Base-by-base conservation (phyloP, 495 filamentous ascomycete species). In the Xylaria scruposa region DNA sequence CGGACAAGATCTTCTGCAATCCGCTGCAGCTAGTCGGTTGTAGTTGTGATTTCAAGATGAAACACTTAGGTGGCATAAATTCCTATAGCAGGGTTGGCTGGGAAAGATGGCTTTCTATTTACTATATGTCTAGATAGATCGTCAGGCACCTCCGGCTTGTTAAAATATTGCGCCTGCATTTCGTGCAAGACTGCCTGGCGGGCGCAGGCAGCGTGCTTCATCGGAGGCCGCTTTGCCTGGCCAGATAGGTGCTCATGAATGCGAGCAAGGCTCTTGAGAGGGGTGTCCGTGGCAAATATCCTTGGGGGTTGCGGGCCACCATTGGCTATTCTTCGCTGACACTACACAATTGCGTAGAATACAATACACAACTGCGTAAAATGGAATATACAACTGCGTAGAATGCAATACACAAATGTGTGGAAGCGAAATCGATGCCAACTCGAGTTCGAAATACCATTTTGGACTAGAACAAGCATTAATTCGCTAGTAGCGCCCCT, bases 381-480 rank as follows among this genome's bases (percentile, higher is more conserved):
- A n/a, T n/a, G n/a, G n/a, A n/a, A n/a, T 61, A 61, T 36, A 17
- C 59, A 61, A 24, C 21, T 42, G 59, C 36, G 59, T 42, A 61
- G 54, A 21, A 19, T 59, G 54, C 9, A 24, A 24, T 61, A 42
- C 59, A 61, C 31, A 61, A 21, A 5, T 61, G 59, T 24, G 59
- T 33, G n/a, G n/a, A n/a, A n/a, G n/a, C n/a, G n/a, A n/a, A n/a
- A n/a, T n/a, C n/a, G n/a, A n/a, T n/a, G n/a, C n/a, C n/a, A n/a
- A n/a, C n/a, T n/a, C n/a, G n/a, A 60, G 24, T 38, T 15, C 17
- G 12, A 60, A 33, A 8, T 24, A n/a, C 33, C 38, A 21, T 24
- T 7, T 40, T 13, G 36, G 36, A 10, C 9, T 61, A 38, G n/a
- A 61, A 61, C n/a, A 15, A n/a, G 33, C 5, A 5, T 9, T 24